Percentiles rank a stretch among this genome's conserved stretches.
Evolutionary conservation across 2,329 filamentous ascomycete species (phyloP).

Genomic region (Fusarium anthophilum): DNA sequence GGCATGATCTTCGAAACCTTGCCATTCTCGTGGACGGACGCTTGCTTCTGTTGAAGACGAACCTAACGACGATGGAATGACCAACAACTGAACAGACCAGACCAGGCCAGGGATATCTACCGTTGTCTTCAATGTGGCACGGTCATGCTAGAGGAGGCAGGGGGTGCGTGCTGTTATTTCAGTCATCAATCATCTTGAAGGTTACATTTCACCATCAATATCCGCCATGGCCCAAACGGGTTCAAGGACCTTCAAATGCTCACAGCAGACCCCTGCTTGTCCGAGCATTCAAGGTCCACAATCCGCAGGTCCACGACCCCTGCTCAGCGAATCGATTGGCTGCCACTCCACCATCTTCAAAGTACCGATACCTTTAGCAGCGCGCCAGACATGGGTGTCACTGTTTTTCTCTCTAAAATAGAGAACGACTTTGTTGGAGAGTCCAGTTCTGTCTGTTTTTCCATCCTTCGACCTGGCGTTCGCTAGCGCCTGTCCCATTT

Average conservation of each 20-base stretch:
- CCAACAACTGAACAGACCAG: not conserved
- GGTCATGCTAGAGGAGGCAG: slow-evolving; percentile 1
- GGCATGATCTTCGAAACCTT: slow-evolving; percentile 41
- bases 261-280: slow-evolving; percentile 38
- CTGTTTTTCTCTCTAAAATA: slow-evolving; percentile 11
- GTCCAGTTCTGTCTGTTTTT: slow-evolving; percentile 36
- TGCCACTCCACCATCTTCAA: slow-evolving; percentile 27
- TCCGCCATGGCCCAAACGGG: slow-evolving; percentile 35
- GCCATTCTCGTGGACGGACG: slow-evolving; percentile 18
- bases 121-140: slow-evolving; percentile 36
- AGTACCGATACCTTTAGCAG: slow-evolving; percentile 37
- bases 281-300: slow-evolving; percentile 36
- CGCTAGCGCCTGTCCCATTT: slow-evolving; percentile 38
- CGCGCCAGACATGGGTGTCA: not conserved
- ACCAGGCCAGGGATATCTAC: slow-evolving; percentile 27
- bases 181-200: slow-evolving; percentile 26
- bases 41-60: slow-evolving; percentile 19
- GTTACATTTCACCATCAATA: slow-evolving; percentile 32
- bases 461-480: slow-evolving; percentile 39
- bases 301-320: slow-evolving; percentile 40
- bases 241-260: slow-evolving; percentile 39
- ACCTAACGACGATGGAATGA: slow-evolving; percentile 16
- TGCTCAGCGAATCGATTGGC: slow-evolving; percentile 40
- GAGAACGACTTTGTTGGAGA: slow-evolving; percentile 7
- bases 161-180: slow-evolving; percentile 30